Conservation (phyloP, 1,284 basidiomycete genomes). For the Puccinia polysora region DNA sequence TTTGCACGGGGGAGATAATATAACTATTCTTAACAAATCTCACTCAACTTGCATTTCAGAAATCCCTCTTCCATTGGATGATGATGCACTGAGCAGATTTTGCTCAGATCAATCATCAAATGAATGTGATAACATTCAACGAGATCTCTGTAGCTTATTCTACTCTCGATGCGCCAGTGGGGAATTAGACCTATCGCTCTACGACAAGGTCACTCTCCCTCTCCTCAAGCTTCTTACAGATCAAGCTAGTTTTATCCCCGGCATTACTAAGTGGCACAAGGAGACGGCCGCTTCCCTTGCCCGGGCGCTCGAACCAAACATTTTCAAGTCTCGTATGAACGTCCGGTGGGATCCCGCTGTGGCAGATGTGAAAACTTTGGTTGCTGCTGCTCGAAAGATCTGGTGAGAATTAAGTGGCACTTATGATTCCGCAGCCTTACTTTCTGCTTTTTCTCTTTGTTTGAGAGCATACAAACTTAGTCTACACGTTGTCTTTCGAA, state of each 20-base stretch:
- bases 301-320: constrained; percentile 1
- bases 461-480: neutral
- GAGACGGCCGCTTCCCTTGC: neutral
- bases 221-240: constrained; percentile 8
- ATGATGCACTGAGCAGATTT: constrained; percentile 10
- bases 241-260: neutral
- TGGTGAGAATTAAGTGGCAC: neutral
- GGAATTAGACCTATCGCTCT: no score
- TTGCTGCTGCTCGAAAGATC: neutral
- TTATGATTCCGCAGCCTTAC: no score
- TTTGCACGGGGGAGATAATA: neutral
- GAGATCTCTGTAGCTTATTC: no score
- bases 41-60: neutral
- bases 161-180: no score
- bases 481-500: neutral
- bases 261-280: neutral
- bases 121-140: no score
- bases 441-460: neutral
- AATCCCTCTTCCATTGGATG: constrained; percentile 5
- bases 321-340: neutral
- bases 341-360: constrained; percentile 21
- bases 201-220: neutral
- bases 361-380: neutral
- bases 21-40: neutral
- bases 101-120: constrained; percentile 4